Evolutionary conservation across 768 basidiomycete genomes (phyloP).

Genomic region (Wakefieldia striispora): DNA sequence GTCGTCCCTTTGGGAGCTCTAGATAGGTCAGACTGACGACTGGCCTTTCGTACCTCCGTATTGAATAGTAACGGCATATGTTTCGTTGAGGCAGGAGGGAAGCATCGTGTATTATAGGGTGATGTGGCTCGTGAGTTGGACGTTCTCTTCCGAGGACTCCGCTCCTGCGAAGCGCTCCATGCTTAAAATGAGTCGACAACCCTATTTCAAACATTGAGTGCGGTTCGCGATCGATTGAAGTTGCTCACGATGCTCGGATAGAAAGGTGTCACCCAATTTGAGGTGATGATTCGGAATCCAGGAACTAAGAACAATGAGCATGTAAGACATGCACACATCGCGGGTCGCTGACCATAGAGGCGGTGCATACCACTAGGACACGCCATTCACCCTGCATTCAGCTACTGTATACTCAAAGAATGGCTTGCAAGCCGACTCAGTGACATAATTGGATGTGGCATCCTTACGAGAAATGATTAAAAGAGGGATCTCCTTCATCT

Average conservation of each 20-base stretch:
- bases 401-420: neutral
- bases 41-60: too few species aligned
- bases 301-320: neutral
- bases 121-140: slow-evolving; percentile 9
- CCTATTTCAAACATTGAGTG: slow-evolving; percentile 7
- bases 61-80: too few species aligned
- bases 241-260: slow-evolving; percentile 16
- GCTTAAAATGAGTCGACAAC: slow-evolving; percentile 24
- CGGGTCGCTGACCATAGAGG: neutral
- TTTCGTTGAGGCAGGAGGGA: too few species aligned
- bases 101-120: neutral
- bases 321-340: neutral
- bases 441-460: slow-evolving; percentile 42
- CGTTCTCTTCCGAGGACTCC: neutral
- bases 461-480: slow-evolving; percentile 41
- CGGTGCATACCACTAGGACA: neutral
- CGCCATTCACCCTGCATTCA: neutral
- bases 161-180: slow-evolving; percentile 17
- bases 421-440: slow-evolving; percentile 8
- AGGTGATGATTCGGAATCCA: neutral
- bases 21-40: neutral
- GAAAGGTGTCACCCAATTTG: slow-evolving; percentile 17
- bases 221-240: neutral
- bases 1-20: too few species aligned
- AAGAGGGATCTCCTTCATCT: slow-evolving; percentile 44